phyloP scores from a whole-genome alignment of 2,329 filamentous ascomycete genomes.

The Kalmusia sp. region DNA sequence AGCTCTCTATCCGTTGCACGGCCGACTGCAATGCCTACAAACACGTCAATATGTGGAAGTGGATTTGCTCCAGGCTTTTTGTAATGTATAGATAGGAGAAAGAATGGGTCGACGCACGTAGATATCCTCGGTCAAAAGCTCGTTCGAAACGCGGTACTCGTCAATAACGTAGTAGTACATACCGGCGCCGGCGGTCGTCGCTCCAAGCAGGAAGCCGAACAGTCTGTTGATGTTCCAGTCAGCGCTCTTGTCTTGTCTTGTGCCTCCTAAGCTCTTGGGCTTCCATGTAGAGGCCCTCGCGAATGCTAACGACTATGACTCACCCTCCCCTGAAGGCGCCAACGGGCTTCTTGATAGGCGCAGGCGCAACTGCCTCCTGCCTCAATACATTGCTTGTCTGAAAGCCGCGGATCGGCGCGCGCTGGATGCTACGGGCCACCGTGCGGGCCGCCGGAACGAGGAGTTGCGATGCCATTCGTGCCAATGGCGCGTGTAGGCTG shows the following conservation, averaged over 20 bases:
- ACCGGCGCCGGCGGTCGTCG: constrained; percentile 76
- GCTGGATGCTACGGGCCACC: constrained; percentile 23
- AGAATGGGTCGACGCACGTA: constrained; percentile 70
- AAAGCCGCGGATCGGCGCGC: constrained; percentile 43
- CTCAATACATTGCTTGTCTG: constrained; percentile 47
- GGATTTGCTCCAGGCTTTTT: background rate
- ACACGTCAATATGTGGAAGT: constrained; percentile 19
- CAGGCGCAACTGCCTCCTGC: constrained; percentile 44
- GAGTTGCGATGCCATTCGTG: constrained; percentile 54
- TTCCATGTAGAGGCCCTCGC: too few relatives aligned
- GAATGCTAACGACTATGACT: constrained; percentile 42
- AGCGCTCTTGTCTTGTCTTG: too few relatives aligned
- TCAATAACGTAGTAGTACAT: constrained; percentile 93
- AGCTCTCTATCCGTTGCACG: constrained; percentile 83
- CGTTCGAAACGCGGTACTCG: constrained; percentile 93
- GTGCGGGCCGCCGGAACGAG: constrained; percentile 50
- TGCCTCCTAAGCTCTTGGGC: too few relatives aligned
- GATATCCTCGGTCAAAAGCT: constrained; percentile 93
- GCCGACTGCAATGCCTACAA: constrained; percentile 78
- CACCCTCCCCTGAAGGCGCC: constrained; percentile 77
- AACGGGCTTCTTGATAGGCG: constrained; percentile 68
- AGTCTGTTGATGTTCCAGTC: constrained; percentile 62
- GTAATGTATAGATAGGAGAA: background rate
- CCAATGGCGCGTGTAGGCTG: constrained; percentile 18
- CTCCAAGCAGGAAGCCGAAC: constrained; percentile 89